Conservation (phyloP, 2,329 filamentous ascomycete species). For the Emmonsia crescens region DNA sequence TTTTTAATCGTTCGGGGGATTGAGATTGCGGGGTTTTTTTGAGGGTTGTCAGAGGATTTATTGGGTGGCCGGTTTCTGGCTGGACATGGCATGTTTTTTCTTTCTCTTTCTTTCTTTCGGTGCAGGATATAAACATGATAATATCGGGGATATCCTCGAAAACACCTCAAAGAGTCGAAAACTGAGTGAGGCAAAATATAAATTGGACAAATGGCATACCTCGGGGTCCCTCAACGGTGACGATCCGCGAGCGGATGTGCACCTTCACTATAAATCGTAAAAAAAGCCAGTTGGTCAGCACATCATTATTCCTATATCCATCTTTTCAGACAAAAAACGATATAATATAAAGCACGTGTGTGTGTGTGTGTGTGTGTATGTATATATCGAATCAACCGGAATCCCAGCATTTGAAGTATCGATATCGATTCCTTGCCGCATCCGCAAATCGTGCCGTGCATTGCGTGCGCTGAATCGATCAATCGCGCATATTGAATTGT, state of each 20-base stretch:
- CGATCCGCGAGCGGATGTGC: slow-evolving; percentile 88
- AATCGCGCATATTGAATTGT: neutral
- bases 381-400: neutral
- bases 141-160: no score
- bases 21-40: neutral
- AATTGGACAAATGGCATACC: slow-evolving; percentile 43
- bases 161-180: no score
- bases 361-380: neutral
- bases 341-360: neutral
- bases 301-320: neutral
- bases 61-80: no score
- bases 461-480: neutral
- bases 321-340: neutral
- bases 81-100: no score
- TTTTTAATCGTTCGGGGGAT: neutral
- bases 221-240: slow-evolving; percentile 95
- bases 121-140: no score
- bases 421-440: neutral
- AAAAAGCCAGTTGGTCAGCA: slow-evolving; percentile 16
- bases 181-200: no score
- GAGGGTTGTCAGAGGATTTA: no score
- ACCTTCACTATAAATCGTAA: slow-evolving; percentile 67
- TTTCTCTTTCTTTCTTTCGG: no score
- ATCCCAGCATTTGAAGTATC: neutral
- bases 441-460: no score